These are phyloP conservation scores for Albatrellus sp. DNA, from an alignment of 1,284 basidiomycete species.

Conservation along the genomic window DNA sequence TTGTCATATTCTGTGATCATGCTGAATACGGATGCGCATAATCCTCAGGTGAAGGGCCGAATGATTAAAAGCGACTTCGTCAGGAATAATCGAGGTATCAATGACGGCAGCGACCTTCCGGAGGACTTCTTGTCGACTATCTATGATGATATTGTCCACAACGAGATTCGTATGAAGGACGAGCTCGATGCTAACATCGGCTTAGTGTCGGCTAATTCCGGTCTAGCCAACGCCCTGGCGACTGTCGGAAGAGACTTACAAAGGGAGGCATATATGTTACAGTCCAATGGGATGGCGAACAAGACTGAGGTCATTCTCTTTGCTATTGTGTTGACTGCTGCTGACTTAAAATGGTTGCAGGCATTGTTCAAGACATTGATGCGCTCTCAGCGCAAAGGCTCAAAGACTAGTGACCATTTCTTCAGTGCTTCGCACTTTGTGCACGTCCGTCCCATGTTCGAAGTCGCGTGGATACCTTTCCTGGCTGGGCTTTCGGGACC, in stretches of 20 bases:
- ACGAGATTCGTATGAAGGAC: conserved; percentile 97
- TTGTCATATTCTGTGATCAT: conserved; percentile 89
- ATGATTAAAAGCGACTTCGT: conserved; percentile 89
- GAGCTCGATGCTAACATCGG: conserved; percentile 59
- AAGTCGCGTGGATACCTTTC: conserved; percentile 96
- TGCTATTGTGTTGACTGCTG: not conserved
- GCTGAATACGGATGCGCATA: conserved; percentile 94
- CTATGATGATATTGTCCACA: conserved; percentile 80
- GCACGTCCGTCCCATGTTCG: conserved; percentile 95
- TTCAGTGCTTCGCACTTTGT: conserved; percentile 92
- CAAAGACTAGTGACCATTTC: conserved; percentile 70
- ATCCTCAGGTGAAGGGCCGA: conserved; percentile 82
- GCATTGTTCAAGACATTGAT: conserved; percentile 85
- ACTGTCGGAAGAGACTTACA: conserved; percentile 88
- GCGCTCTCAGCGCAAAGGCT: conserved; percentile 72
- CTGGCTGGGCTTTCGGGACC: conserved; percentile 88
- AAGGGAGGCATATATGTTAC: conserved; percentile 87
- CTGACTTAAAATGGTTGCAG: conserved; percentile 23
- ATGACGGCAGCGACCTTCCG: conserved; percentile 78
- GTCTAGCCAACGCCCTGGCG: conserved; percentile 71
- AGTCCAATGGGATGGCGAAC: conserved; percentile 89
- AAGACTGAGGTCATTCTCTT: conserved; percentile 69
- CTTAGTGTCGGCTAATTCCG: conserved; percentile 42
- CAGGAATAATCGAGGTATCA: conserved; percentile 91
- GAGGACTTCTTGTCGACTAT: conserved; percentile 71